phyloP scores from a whole-genome alignment of 2,329 filamentous ascomycete species.

The Xylaria sp. region DNA sequence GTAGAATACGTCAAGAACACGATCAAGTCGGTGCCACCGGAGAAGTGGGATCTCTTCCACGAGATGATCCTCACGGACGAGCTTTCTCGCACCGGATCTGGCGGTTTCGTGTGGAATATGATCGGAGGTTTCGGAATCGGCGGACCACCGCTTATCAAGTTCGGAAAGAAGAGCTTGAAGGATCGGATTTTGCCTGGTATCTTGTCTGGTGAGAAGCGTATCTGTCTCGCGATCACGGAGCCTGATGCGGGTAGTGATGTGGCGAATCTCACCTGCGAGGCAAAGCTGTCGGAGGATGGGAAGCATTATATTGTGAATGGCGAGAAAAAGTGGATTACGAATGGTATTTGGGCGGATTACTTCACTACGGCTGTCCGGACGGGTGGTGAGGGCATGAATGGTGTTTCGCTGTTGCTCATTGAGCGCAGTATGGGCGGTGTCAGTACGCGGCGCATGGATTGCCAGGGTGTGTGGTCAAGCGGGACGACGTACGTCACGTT shows the following conservation, averaged over 20 bases:
- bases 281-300: slow-evolving; percentile 88
- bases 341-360: slow-evolving; percentile 94
- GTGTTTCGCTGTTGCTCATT: slow-evolving; percentile 84
- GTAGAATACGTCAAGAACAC: slow-evolving; percentile 64
- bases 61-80: slow-evolving; percentile 95
- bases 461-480: slow-evolving; percentile 92
- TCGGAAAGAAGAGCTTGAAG: slow-evolving; percentile 77
- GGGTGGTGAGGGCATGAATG: slow-evolving; percentile 83
- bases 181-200: slow-evolving; percentile 86
- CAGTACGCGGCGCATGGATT: slow-evolving; percentile 92
- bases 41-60: slow-evolving; percentile 98
- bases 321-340: slow-evolving; percentile 99
- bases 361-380: slow-evolving; percentile 96
- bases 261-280: slow-evolving; percentile 91
- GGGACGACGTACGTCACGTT: slow-evolving; percentile 98
- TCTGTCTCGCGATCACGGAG: slow-evolving; percentile 96
- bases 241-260: slow-evolving; percentile 93
- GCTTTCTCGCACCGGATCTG: slow-evolving; percentile 79
- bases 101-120: slow-evolving; percentile 94
- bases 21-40: slow-evolving; percentile 71
- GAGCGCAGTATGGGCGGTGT: slow-evolving; percentile 82
- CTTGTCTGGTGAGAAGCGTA: slow-evolving; percentile 87
- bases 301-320: slow-evolving; percentile 99
- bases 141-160: slow-evolving; percentile 85
- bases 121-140: slow-evolving; percentile 97